These are phyloP conservation scores for Inga laurina DNA, from an alignment of 306 rosid genomes.

Conservation along the genomic window DNA sequence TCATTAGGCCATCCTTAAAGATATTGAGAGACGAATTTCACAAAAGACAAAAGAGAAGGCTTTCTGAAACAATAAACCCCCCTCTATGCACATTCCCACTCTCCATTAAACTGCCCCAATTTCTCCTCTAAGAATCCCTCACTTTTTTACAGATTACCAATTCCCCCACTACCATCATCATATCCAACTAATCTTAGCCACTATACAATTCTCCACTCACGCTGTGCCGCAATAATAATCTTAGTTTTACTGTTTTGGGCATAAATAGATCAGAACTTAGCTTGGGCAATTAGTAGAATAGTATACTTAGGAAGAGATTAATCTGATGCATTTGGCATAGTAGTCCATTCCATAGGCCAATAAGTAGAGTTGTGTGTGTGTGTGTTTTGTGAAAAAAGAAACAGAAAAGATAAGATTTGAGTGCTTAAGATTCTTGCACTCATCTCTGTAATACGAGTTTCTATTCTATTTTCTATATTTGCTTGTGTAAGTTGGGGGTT, in stretches of 20 bases:
- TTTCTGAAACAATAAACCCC: background rate
- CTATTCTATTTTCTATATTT: background rate
- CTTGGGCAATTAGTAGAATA: background rate
- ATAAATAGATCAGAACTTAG: background rate
- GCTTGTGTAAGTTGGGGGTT: background rate
- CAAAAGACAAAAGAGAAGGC: conserved; percentile 11
- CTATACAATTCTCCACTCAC: background rate
- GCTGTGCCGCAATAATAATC: background rate
- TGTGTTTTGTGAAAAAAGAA: background rate
- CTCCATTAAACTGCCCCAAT: background rate
- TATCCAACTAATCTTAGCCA: background rate
- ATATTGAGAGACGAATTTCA: conserved; percentile 6
- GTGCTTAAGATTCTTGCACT: background rate
- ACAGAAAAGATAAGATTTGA: background rate
- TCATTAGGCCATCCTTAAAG: background rate
- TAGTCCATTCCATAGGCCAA: background rate
- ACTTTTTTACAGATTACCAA: background rate
- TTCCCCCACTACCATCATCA: background rate
- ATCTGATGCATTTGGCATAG: background rate
- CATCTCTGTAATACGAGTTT: background rate
- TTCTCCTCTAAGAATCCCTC: background rate
- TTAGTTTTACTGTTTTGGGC: background rate
- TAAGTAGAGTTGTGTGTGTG: background rate
- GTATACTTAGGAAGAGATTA: background rate
- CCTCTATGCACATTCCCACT: background rate